Conservation (phyloP, 192 early-diverging fungal genomes). For the Geosiphon pyriformis region DNA sequence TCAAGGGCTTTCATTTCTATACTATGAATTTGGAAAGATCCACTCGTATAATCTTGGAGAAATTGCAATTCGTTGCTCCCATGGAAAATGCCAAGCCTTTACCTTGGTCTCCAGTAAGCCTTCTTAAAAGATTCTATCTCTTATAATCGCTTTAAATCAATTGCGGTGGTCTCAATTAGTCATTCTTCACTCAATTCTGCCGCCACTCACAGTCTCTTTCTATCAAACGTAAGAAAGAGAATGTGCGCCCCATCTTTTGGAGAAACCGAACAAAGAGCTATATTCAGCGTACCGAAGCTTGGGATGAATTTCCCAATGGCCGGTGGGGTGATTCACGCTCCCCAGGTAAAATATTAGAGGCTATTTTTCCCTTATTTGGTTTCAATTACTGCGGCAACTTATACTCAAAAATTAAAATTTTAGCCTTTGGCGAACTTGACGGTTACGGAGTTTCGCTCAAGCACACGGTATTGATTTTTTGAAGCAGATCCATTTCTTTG, state of each 20-base stretch:
- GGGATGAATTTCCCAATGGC: conserved; percentile 98
- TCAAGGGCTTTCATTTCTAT: conserved; percentile 85
- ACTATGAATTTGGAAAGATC: conserved; percentile 89
- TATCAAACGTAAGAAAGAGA: conserved; percentile 82
- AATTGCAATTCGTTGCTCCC: conserved; percentile 61
- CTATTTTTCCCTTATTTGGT: too few relatives aligned
- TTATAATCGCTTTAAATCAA: too few relatives aligned
- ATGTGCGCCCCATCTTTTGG: conserved; percentile 99
- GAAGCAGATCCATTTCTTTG: conserved; percentile 43
- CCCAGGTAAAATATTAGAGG: conserved; percentile 45
- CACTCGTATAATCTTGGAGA: conserved; percentile 77
- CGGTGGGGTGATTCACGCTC: conserved; percentile 97
- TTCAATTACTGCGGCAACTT: too few relatives aligned
- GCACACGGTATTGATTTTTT: conserved; percentile 50
- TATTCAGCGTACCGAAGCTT: conserved; percentile 76
- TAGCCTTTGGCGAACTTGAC: conserved; percentile 57
- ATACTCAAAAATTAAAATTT: too few relatives aligned
- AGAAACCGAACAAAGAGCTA: conserved; percentile 90
- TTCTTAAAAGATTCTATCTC: too few relatives aligned
- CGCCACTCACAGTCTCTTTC: conserved; percentile 37
- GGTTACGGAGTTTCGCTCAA: conserved; percentile 72
- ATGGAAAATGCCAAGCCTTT: conserved; percentile 61
- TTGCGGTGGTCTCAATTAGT: too few relatives aligned
- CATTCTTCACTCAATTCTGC: too few relatives aligned
- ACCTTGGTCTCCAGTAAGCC: conserved; percentile 75